Conservation (phyloP, 768 basidiomycete genomes). For the Lactarius indigo region DNA sequence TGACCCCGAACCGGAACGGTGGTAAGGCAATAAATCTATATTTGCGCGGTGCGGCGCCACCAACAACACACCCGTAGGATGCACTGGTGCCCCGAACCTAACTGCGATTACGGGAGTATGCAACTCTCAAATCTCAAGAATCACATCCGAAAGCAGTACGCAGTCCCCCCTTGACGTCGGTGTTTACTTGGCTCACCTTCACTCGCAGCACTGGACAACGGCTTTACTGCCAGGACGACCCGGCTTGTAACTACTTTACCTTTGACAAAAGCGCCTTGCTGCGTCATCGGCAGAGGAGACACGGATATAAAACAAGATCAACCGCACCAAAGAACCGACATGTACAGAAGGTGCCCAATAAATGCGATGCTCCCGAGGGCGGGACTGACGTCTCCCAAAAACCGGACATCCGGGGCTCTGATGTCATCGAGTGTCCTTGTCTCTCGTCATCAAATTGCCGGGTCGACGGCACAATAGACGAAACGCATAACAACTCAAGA, state of each 20-base stretch:
- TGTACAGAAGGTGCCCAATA: background rate
- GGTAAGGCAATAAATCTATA: conserved; percentile 14
- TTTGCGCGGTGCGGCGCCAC: background rate
- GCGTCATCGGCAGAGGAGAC: conserved; percentile 22
- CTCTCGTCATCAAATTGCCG: background rate
- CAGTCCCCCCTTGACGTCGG: background rate
- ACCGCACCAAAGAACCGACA: conserved; percentile 13
- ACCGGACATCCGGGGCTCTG: background rate
- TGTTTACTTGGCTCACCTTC: background rate
- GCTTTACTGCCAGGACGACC: conserved; percentile 19
- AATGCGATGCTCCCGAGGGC: background rate
- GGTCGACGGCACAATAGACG: background rate
- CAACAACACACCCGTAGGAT: conserved; percentile 12
- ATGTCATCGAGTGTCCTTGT: background rate
- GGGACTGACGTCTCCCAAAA: background rate
- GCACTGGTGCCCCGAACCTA: conserved; percentile 22
- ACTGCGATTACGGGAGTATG: conserved; percentile 21
- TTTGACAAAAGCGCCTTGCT: conserved; percentile 23
- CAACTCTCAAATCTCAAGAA: conserved; percentile 22
- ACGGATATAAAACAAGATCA: conserved; percentile 19
- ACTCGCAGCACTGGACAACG: conserved; percentile 20
- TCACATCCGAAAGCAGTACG: conserved; percentile 21
- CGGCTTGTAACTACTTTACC: conserved; percentile 10
- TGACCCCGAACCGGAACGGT: conserved; percentile 20
- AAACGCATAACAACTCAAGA: background rate